Conservation (phyloP, 1,139 yeast species). For the Debaryomyces sp. region DNA sequence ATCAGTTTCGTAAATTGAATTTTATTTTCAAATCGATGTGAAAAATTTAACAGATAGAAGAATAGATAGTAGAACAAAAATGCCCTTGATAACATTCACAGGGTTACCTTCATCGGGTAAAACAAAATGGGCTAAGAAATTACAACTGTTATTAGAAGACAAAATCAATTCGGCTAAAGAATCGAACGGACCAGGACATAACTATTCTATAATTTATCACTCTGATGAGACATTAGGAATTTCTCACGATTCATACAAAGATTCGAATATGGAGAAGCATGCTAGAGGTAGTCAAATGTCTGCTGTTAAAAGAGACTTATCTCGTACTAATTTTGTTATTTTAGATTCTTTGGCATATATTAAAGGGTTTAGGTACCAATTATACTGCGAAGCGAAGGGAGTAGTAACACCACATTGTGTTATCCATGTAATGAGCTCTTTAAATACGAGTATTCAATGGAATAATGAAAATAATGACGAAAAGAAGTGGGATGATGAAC, state of each 20-base stretch:
- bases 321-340: conserved; percentile 71
- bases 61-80: conserved; percentile 22
- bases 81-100: conserved; percentile 85
- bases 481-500: conserved; percentile 65
- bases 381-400: conserved; percentile 91
- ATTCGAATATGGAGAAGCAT: conserved; percentile 73
- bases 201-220: conserved; percentile 65
- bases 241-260: conserved; percentile 64
- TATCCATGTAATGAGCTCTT: conserved; percentile 73
- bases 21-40: conserved; percentile 4
- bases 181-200: conserved; percentile 48
- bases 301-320: conserved; percentile 81
- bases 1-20: not conserved
- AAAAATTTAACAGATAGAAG: conserved; percentile 1
- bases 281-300: conserved; percentile 85
- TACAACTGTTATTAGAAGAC: conserved; percentile 49
- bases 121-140: conserved; percentile 66
- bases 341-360: conserved; percentile 87
- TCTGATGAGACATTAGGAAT: conserved; percentile 81
- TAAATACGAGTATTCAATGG: conserved; percentile 64
- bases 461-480: conserved; percentile 33
- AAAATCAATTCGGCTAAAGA: conserved; percentile 45
- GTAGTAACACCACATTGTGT: conserved; percentile 82
- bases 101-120: conserved; percentile 91
- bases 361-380: conserved; percentile 93